phyloP scores from a whole-genome alignment of 768 basidiomycete genomes.

The Mycena galopus region DNA sequence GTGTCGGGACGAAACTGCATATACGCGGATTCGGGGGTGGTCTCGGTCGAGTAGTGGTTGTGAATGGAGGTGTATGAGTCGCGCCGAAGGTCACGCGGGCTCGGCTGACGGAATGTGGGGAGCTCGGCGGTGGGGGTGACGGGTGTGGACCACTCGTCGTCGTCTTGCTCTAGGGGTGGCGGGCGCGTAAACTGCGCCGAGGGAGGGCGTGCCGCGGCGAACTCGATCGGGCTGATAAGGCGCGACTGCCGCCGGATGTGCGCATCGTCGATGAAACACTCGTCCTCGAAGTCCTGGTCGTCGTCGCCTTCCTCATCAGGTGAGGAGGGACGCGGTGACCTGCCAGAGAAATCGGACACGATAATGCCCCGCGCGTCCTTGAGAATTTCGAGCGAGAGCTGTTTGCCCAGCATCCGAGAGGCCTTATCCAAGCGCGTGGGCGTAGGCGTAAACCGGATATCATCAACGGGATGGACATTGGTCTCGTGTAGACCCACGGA shows the following conservation, averaged over 20 bases:
- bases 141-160: slow-evolving; percentile 4
- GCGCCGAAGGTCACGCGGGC: neutral
- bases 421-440: slow-evolving; percentile 10
- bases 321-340: neutral
- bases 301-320: neutral
- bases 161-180: neutral
- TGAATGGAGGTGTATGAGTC: slow-evolving; percentile 19
- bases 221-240: slow-evolving; percentile 29
- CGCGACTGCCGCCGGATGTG: slow-evolving; percentile 15
- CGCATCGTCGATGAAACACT: slow-evolving; percentile 4
- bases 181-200: neutral
- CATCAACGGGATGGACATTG: slow-evolving; percentile 27
- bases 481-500: slow-evolving; percentile 15
- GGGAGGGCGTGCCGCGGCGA: neutral
- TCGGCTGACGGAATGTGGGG: neutral
- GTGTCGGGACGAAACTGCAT: slow-evolving; percentile 19
- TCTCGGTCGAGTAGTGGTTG: slow-evolving; percentile 4
- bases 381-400: neutral
- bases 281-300: slow-evolving; percentile 1
- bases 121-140: slow-evolving; percentile 7
- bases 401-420: slow-evolving; percentile 18
- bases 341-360: slow-evolving; percentile 8
- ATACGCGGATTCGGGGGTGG: neutral
- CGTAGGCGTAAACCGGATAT: slow-evolving; percentile 4
- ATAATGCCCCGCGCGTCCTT: neutral